A percentile compares a stretch with the other conserved stretches of the same genome.
phyloP scores from a whole-genome alignment of 164 flowering plant genomes.

The Magnolia officinalis region DNA sequence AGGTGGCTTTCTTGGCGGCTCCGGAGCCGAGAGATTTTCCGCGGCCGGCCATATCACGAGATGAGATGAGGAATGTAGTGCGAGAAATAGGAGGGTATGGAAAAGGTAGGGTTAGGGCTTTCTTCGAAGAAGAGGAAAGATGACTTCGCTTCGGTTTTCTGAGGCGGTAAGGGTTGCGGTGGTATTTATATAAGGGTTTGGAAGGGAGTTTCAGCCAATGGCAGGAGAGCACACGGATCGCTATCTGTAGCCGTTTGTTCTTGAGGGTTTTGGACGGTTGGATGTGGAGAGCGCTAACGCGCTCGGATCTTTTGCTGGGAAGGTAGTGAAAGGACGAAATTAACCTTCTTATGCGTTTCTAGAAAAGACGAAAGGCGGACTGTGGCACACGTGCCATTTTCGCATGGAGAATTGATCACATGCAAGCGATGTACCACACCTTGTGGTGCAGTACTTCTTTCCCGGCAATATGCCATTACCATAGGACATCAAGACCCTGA shows the following conservation, averaged over 20 bases:
- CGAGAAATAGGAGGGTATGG: not conserved
- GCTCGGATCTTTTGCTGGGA: not conserved
- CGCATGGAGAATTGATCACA: too few species aligned
- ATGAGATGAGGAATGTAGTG: not conserved
- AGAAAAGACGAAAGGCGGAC: not conserved
- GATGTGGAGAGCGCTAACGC: not conserved
- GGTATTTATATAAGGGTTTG: slow-evolving; percentile 1
- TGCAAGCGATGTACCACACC: too few species aligned
- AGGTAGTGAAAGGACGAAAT: not conserved
- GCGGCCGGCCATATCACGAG: slow-evolving; percentile 16
- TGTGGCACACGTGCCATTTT: not conserved
- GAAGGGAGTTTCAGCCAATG: slow-evolving; percentile 1
- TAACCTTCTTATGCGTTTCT: not conserved
- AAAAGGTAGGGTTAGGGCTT: not conserved
- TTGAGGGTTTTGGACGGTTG: not conserved
- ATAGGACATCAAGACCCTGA: too few species aligned
- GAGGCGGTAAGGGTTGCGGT: not conserved
- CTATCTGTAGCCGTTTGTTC: slow-evolving; percentile 1
- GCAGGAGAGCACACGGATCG: slow-evolving; percentile 8
- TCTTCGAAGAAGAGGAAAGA: too few species aligned
- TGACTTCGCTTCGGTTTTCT: not conserved
- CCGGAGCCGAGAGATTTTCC: slow-evolving; percentile 20
- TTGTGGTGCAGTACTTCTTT: too few species aligned
- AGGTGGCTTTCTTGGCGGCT: slow-evolving; percentile 22
- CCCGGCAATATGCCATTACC: too few species aligned